A percentile compares a stretch with the other conserved stretches of the same genome.
Evolutionary conservation across 2,329 filamentous ascomycete genomes (phyloP).

Genomic region (Trichoderma pleuroti): DNA sequence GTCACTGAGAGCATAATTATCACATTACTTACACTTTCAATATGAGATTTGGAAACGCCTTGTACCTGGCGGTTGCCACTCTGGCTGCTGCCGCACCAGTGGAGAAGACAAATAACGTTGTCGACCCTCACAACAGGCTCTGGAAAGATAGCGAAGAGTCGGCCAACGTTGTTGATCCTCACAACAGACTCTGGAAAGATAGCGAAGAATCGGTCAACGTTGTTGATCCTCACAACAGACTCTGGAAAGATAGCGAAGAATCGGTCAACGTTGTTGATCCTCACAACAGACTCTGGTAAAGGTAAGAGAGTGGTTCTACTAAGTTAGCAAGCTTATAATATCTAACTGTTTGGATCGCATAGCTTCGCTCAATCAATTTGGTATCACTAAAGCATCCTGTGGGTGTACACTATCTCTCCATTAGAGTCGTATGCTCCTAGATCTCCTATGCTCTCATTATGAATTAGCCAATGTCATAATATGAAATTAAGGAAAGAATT

Average conservation of each 20-base stretch:
- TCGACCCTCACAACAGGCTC: background rate
- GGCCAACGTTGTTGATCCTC: background rate
- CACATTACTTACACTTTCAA: background rate
- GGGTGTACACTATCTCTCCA: background rate
- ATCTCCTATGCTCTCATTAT: background rate
- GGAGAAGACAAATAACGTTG: background rate
- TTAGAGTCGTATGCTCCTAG: background rate
- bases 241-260: too few relatives aligned
- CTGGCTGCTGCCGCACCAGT: background rate
- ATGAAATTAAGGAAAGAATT: background rate
- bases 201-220: background rate
- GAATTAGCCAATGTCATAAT: background rate
- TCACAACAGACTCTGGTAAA: background rate
- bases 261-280: too few relatives aligned
- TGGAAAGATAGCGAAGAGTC: background rate
- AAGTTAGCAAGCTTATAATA: background rate
- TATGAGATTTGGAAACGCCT: background rate
- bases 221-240: background rate
- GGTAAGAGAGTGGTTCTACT: background rate
- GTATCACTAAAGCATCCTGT: background rate
- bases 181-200: background rate
- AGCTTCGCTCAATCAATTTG: background rate
- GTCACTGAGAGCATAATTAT: background rate
- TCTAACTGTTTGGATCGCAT: background rate
- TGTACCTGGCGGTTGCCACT: background rate